phyloP scores from a whole-genome alignment of 2,329 filamentous ascomycete genomes.

The Calonectria pseudoreteaudii region DNA sequence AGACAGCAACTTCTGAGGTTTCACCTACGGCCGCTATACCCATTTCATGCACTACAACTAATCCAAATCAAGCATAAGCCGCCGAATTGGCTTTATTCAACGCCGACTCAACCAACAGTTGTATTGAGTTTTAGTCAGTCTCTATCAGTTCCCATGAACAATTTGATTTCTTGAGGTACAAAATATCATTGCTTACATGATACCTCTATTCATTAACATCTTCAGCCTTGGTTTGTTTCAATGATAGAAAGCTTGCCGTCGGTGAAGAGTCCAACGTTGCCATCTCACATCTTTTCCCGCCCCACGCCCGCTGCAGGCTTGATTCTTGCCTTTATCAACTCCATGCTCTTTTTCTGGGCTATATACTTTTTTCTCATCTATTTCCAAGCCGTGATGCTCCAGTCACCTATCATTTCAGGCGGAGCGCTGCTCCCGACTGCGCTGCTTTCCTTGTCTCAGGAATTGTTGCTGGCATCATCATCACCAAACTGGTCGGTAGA shows the following conservation, averaged over 20 bases:
- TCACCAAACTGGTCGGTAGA: constrained; percentile 41
- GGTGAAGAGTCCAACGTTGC: constrained; percentile 52
- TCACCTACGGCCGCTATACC: not conserved
- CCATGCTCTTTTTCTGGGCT: constrained; percentile 48
- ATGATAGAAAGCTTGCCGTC: constrained; percentile 47
- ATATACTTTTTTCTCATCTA: constrained; percentile 60
- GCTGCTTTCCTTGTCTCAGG: constrained; percentile 41
- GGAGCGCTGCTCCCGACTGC: constrained; percentile 43
- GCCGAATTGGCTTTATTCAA: too few relatives aligned
- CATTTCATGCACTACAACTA: too few relatives aligned
- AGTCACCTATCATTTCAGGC: constrained; percentile 47
- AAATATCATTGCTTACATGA: too few relatives aligned
- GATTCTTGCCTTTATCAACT: constrained; percentile 35
- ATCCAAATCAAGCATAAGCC: too few relatives aligned
- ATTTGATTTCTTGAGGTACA: too few relatives aligned
- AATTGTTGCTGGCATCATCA: constrained; percentile 38
- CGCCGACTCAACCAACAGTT: too few relatives aligned
- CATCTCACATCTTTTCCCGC: constrained; percentile 57
- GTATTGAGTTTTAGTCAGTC: too few relatives aligned
- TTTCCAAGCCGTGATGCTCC: constrained; percentile 56
- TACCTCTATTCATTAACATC: constrained; percentile 59
- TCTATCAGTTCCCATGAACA: too few relatives aligned
- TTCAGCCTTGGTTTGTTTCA: constrained; percentile 51
- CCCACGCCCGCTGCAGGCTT: constrained; percentile 47
- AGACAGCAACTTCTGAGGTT: not conserved